Percentiles rank a stretch among this genome's conserved stretches.
Conservation (phyloP, 768 basidiomycete genomes). For the Rhodotorula babjevae region DNA sequence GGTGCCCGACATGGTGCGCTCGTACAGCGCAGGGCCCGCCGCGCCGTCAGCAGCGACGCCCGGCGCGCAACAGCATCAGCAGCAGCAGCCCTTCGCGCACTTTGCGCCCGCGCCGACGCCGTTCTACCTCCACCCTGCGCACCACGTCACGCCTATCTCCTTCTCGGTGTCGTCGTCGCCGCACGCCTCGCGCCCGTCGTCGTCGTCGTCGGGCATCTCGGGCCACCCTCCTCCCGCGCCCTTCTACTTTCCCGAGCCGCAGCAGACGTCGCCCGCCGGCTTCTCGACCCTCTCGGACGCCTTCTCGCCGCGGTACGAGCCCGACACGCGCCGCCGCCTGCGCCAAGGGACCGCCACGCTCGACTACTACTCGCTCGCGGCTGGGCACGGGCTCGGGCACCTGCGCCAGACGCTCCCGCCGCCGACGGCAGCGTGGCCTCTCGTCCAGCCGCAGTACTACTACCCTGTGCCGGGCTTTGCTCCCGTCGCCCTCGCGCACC, state of each 20-base stretch:
- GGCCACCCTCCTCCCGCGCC: not conserved
- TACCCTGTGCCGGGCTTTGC: not conserved
- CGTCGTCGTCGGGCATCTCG: constrained; percentile 7
- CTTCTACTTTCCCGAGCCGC: not conserved
- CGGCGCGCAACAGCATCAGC: too few relatives aligned
- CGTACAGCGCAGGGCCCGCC: not conserved
- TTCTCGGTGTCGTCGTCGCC: not conserved
- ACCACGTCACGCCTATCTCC: not conserved
- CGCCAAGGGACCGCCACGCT: constrained; percentile 2
- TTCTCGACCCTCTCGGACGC: constrained; percentile 15
- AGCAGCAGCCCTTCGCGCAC: too few relatives aligned
- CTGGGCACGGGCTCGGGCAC: constrained; percentile 16
- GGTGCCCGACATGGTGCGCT: not conserved
- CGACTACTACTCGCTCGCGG: constrained; percentile 31
- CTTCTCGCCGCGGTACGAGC: constrained; percentile 30
- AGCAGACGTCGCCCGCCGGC: not conserved
- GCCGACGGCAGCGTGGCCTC: not conserved
- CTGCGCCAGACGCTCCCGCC: constrained; percentile 17
- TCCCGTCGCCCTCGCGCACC: not conserved
- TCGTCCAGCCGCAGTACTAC: not conserved
- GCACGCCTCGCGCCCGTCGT: not conserved
- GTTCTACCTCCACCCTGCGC: not conserved
- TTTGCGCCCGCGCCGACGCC: not conserved
- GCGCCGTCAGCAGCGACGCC: not conserved
- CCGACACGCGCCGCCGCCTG: not conserved